phyloP scores from a whole-genome alignment of 2,329 filamentous ascomycete species.

The Calonectria naviculata region DNA sequence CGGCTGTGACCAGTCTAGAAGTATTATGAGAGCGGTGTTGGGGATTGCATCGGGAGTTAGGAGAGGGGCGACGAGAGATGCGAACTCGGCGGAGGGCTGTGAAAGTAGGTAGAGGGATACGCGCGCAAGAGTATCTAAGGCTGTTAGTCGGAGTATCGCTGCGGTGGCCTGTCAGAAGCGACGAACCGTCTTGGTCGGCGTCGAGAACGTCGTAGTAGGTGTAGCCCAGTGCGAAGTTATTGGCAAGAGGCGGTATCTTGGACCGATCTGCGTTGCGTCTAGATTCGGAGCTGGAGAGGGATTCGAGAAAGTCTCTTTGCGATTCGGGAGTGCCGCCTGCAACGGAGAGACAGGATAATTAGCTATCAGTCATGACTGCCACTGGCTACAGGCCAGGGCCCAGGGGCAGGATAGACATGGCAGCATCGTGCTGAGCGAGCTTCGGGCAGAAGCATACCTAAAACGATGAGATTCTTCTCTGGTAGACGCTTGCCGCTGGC shows the following conservation, averaged over 20 bases:
- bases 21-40: slow-evolving; percentile 86
- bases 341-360: slow-evolving; percentile 34
- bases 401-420: not conserved
- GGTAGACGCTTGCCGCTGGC: slow-evolving; percentile 90
- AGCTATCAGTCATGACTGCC: slow-evolving; percentile 33
- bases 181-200: slow-evolving; percentile 87
- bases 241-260: slow-evolving; percentile 83
- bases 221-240: slow-evolving; percentile 92
- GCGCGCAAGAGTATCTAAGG: slow-evolving; percentile 87
- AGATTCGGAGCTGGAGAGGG: slow-evolving; percentile 64
- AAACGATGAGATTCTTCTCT: slow-evolving; percentile 89
- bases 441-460: slow-evolving; percentile 69
- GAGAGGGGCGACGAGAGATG: slow-evolving; percentile 84
- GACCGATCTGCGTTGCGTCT: slow-evolving; percentile 65
- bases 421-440: not conserved
- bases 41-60: slow-evolving; percentile 86
- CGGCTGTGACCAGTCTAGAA: slow-evolving; percentile 96
- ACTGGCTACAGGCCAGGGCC: not conserved
- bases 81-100: slow-evolving; percentile 85
- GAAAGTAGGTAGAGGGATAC: slow-evolving; percentile 90
- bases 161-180: not conserved
- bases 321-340: slow-evolving; percentile 84
- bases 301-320: slow-evolving; percentile 85
- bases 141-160: slow-evolving; percentile 17
- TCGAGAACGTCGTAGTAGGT: slow-evolving; percentile 96